Conservation (phyloP, 2,329 filamentous ascomycete genomes). For the Trichophyton verrucosum region DNA sequence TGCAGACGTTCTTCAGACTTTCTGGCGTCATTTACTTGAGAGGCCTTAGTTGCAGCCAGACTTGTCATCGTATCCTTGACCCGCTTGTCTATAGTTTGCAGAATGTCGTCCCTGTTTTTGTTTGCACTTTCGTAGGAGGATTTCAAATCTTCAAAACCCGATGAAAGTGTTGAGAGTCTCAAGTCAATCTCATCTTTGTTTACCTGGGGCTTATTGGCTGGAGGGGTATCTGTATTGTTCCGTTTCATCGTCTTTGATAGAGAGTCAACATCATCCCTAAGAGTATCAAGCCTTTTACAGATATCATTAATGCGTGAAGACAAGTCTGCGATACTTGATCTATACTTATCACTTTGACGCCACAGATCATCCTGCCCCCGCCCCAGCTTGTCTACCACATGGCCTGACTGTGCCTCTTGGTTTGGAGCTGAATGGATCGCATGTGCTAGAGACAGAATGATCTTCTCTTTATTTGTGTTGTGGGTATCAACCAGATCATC, state of each 20-base stretch:
- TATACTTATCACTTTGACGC: neutral
- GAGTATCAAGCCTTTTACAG: neutral
- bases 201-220: neutral
- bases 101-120: neutral
- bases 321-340: neutral
- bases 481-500: neutral
- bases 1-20: neutral
- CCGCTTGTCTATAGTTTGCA: neutral
- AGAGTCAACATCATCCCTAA: neutral
- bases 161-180: neutral
- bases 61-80: neutral
- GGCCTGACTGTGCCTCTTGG: neutral
- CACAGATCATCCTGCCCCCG: neutral
- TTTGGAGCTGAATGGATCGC: neutral
- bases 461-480: neutral
- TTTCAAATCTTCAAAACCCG: neutral
- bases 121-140: neutral
- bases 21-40: neutral
- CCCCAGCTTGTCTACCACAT: neutral
- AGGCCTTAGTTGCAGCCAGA: neutral
- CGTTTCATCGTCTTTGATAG: neutral
- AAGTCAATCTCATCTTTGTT: neutral
- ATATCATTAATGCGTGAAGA: neutral
- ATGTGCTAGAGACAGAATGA: neutral
- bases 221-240: neutral